Percentiles rank a stretch among this genome's conserved stretches.
These are phyloP conservation scores for Syzygium aromaticum DNA, from an alignment of 345 rosid species.

Conservation along the genomic window DNA sequence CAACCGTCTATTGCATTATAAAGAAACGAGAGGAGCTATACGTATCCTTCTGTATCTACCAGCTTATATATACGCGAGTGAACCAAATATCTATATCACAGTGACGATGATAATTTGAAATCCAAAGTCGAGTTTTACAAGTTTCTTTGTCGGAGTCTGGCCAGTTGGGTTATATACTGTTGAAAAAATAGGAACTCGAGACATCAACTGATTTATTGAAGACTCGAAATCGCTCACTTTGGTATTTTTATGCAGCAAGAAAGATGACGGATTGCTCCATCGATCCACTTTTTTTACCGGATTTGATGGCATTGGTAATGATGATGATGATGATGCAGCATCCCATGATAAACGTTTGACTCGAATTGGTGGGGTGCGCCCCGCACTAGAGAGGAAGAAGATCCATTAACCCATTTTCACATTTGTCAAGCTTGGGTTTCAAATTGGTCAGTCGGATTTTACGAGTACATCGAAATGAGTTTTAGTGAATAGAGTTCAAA, in stretches of 20 bases:
- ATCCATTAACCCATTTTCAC: background rate
- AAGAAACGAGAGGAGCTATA: too few species aligned
- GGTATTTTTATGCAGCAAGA: background rate
- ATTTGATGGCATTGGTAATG: background rate
- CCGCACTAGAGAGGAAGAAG: background rate
- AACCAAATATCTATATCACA: too few species aligned
- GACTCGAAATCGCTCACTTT: background rate
- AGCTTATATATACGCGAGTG: too few species aligned
- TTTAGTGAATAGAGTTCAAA: background rate
- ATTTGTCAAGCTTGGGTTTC: background rate
- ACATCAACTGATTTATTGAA: background rate
- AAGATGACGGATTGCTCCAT: background rate
- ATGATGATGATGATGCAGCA: background rate
- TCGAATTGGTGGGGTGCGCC: background rate
- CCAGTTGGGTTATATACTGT: background rate
- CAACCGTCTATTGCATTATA: background rate
- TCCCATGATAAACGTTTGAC: background rate
- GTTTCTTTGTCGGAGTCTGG: too few species aligned
- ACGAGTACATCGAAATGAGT: background rate
- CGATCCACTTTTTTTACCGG: background rate
- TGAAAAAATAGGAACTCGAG: background rate
- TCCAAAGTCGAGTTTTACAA: background rate
- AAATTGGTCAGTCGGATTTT: background rate
- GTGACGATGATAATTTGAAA: background rate
- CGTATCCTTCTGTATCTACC: too few species aligned